Evolutionary conservation across 2,329 filamentous ascomycete genomes (phyloP).

Genomic region (Fusarium robinianum): DNA sequence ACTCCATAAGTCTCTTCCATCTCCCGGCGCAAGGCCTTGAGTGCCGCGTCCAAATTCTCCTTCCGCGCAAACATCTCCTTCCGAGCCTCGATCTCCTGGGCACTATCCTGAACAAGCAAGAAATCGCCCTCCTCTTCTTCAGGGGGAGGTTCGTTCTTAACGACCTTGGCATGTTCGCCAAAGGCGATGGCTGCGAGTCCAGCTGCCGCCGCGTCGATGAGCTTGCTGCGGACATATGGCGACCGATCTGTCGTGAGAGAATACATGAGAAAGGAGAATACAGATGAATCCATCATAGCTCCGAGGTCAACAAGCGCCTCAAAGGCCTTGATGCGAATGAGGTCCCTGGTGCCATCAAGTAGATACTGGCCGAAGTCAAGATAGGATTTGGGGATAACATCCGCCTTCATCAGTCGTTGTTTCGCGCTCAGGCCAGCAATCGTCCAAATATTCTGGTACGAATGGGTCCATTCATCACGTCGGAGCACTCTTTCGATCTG

Average conservation of each 20-base stretch:
- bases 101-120: slow-evolving; percentile 50
- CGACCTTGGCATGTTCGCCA: slow-evolving; percentile 59
- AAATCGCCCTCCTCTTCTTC: slow-evolving; percentile 45
- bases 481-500: slow-evolving; percentile 70
- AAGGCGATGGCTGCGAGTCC: slow-evolving; percentile 68
- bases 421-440: slow-evolving; percentile 65
- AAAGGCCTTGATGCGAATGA: slow-evolving; percentile 68
- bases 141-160: slow-evolving; percentile 44
- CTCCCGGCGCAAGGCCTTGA: slow-evolving; percentile 49
- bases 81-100: slow-evolving; percentile 58
- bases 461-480: slow-evolving; percentile 70
- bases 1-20: slow-evolving; percentile 49
- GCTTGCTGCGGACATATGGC: slow-evolving; percentile 62
- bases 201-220: slow-evolving; percentile 62
- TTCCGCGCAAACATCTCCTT: slow-evolving; percentile 68
- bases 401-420: slow-evolving; percentile 65
- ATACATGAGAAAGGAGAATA: slow-evolving; percentile 62
- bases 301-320: slow-evolving; percentile 68
- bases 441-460: slow-evolving; percentile 70
- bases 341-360: slow-evolving; percentile 65
- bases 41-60: slow-evolving; percentile 63
- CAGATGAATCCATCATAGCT: slow-evolving; percentile 57
- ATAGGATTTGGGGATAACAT: slow-evolving; percentile 59
- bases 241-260: slow-evolving; percentile 66
- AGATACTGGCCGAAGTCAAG: slow-evolving; percentile 66